Base-by-base conservation (phyloP, 345 rosid genomes). In the Salix exigua region DNA sequence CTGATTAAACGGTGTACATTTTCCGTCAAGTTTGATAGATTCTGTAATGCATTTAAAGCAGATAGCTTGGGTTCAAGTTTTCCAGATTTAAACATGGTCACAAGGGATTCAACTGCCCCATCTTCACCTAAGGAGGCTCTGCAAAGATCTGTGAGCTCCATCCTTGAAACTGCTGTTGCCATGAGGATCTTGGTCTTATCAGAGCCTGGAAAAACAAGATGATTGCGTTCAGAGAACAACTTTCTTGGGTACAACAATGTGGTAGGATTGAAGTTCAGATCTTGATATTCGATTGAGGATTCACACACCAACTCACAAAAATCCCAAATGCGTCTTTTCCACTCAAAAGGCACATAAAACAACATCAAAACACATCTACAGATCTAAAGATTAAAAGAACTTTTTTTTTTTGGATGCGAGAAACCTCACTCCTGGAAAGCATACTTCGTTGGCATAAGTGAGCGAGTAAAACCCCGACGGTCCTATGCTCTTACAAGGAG, bases 101-200 rank as follows among this genome's bases (percentile, higher is more conserved):
- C 91, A 6, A 91, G 90, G 71, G 89, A 87, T 44, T 86, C 88
- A 11, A 91, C 77, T 17, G 87, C 93, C 67, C 91, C 96, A 30
- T 87, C 87, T 80, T 86, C 89, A 53, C 93, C 96, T 17, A 91
- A 87, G 18, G 85, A 85, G 76, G 87, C 87, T 82, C 87, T 88
- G 76, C 86, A 77, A 80, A 85, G 89, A 75, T 91, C 91, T 28
- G 91, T 89, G 67, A 91, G 87, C 80, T 88, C 93, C 84, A 91
- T 86, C 83, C 88, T 85, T 38, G 88, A 88, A 65, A 91, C 79
- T 63, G 96, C 90, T 30, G 90, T 86, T 66, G 93, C 96, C 96
- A 91, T 89, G 23, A 91, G 93, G 85, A 91, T 85, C 87, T 89
- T 91, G 79, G 85, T 72, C 93, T 88, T 91, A 77, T 91, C 93